phyloP scores from a whole-genome alignment of 306 rosid species.

The Prunus mira region DNA sequence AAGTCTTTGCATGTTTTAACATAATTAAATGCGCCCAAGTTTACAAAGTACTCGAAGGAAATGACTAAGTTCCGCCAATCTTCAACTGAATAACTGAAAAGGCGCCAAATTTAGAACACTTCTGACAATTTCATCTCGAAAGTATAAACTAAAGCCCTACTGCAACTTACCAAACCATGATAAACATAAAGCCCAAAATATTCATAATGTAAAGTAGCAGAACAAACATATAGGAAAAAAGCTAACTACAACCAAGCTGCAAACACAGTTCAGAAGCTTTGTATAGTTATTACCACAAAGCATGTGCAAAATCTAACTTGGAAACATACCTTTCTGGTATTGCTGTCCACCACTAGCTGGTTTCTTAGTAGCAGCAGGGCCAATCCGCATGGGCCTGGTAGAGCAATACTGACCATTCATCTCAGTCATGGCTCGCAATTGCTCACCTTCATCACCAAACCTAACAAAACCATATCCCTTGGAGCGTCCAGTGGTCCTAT shows the following conservation, averaged over 20 bases:
- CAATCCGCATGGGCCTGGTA: conserved; percentile 62
- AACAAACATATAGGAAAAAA: background rate
- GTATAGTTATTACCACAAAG: background rate
- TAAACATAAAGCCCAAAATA: background rate
- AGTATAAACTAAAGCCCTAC: conserved; percentile 2
- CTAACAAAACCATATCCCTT: conserved; percentile 70
- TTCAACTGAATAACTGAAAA: conserved; percentile 32
- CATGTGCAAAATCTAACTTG: background rate
- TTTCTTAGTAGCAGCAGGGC: conserved; percentile 64
- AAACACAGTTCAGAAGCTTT: background rate
- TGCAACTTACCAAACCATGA: conserved; percentile 17
- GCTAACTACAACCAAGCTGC: background rate
- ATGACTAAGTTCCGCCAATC: conserved; percentile 41
- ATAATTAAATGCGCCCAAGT: conserved; percentile 53
- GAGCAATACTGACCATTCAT: conserved; percentile 67
- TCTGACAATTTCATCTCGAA: background rate
- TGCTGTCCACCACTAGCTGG: conserved; percentile 43
- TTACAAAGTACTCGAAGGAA: conserved; percentile 52
- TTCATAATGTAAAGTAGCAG: background rate
- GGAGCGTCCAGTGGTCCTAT: conserved; percentile 62
- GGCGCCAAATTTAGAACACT: conserved; percentile 8
- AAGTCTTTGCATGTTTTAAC: conserved; percentile 45
- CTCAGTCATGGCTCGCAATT: conserved; percentile 58
- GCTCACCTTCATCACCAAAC: conserved; percentile 57
- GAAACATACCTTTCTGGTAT: conserved; percentile 45